Evolutionary conservation across 179 eudicot species (phyloP).

Genomic region (Camellia oleifera): DNA sequence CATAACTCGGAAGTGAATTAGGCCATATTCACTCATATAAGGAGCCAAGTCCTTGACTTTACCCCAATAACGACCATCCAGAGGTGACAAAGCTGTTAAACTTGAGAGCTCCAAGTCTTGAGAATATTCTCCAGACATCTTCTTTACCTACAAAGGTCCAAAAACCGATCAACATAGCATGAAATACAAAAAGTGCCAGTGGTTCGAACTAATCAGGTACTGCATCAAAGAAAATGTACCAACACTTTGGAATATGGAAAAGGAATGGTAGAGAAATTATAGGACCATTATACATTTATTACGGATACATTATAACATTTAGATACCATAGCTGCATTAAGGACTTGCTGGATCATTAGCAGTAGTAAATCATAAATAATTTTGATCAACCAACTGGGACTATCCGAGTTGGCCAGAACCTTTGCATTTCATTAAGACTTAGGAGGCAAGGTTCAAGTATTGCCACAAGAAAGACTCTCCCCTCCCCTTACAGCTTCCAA

Average conservation of each 20-base stretch:
- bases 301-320: background rate
- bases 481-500: too few relatives aligned
- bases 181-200: background rate
- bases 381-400: too few relatives aligned
- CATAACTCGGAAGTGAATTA: constrained; percentile 68
- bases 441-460: too few relatives aligned
- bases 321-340: too few relatives aligned
- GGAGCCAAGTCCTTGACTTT: constrained; percentile 65
- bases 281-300: background rate
- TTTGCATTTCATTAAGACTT: too few relatives aligned
- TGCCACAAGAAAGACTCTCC: too few relatives aligned
- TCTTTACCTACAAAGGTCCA: constrained; percentile 39
- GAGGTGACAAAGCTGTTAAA: too few relatives aligned
- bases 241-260: background rate
- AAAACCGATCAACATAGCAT: background rate
- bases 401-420: too few relatives aligned
- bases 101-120: too few relatives aligned
- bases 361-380: too few relatives aligned
- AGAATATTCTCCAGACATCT: constrained; percentile 25
- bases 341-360: too few relatives aligned
- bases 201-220: background rate
- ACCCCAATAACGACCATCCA: too few relatives aligned
- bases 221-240: background rate
- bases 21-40: constrained; percentile 82
- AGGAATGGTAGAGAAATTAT: background rate